Conservation (phyloP, 2,329 filamentous ascomycete species). For the Balansia obtecta region DNA sequence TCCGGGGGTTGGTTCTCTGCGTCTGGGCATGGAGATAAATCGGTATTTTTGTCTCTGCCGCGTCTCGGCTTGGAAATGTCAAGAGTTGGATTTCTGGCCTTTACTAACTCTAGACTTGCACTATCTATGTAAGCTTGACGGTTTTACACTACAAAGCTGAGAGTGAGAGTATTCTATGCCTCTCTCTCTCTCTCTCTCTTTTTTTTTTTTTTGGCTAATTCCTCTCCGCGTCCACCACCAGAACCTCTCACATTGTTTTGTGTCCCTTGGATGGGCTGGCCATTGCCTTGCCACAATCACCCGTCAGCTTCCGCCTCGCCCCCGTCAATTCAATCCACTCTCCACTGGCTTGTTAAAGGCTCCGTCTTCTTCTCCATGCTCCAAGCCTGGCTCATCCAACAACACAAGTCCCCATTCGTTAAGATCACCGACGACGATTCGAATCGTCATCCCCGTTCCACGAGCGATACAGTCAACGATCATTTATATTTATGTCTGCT, state of each 20-base stretch:
- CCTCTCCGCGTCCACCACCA: not conserved
- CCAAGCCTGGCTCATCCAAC: not conserved
- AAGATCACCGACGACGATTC: not conserved
- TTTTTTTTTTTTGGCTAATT: too few relatives aligned
- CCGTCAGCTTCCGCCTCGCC: not conserved
- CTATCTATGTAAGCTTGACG: too few relatives aligned
- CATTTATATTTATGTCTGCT: slow-evolving; percentile 7
- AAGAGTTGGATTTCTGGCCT: too few relatives aligned
- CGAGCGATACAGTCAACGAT: not conserved
- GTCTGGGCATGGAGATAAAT: too few relatives aligned
- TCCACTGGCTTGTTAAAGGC: not conserved
- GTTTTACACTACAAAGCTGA: too few relatives aligned
- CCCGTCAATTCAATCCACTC: not conserved
- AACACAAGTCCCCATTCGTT: not conserved
- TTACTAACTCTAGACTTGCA: too few relatives aligned
- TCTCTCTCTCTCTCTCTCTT: too few relatives aligned
- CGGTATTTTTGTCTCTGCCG: too few relatives aligned
- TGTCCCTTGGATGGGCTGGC: not conserved
- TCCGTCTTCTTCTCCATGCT: not conserved
- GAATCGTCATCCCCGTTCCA: not conserved
- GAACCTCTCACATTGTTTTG: not conserved
- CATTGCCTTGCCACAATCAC: not conserved
- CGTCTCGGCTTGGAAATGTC: too few relatives aligned
- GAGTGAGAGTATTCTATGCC: too few relatives aligned
- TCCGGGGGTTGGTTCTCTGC: too few relatives aligned